Conservation (phyloP, 164 flowering plant genomes). For the Brasenia schreberi region DNA sequence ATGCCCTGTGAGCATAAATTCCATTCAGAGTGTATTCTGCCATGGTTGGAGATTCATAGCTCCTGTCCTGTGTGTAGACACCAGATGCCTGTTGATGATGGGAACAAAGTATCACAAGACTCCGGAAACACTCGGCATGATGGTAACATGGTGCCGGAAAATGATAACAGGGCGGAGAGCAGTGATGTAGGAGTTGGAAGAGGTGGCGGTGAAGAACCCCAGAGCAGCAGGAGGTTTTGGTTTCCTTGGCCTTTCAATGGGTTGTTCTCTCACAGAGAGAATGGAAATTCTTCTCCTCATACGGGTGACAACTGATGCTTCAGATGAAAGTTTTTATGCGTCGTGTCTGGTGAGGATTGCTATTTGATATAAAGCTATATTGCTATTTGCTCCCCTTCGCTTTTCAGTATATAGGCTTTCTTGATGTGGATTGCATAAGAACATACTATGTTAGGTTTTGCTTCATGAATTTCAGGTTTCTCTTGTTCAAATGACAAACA, state of each 20-base stretch:
- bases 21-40: conserved; percentile 50
- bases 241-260: conserved; percentile 51
- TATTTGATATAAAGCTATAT: too few species aligned
- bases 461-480: too few species aligned
- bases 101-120: conserved; percentile 28
- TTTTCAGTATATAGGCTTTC: too few species aligned
- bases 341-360: too few species aligned
- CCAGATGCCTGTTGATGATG: conserved; percentile 66
- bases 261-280: conserved; percentile 25
- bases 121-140: conserved; percentile 12
- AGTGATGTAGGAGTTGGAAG: conserved; percentile 4
- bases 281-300: too few species aligned
- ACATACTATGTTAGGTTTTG: too few species aligned
- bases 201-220: conserved; percentile 22
- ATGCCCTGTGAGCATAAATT: conserved; percentile 93
- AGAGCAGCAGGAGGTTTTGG: conserved; percentile 37
- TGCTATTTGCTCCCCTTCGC: too few species aligned
- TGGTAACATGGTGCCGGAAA: background rate
- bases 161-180: conserved; percentile 9
- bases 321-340: too few species aligned
- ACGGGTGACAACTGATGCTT: too few species aligned
- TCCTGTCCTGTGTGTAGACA: conserved; percentile 83
- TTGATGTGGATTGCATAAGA: too few species aligned
- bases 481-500: too few species aligned
- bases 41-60: conserved; percentile 87